phyloP scores from a whole-genome alignment of 805 yeast species.

The Schwanniomyces vanrijiae region DNA sequence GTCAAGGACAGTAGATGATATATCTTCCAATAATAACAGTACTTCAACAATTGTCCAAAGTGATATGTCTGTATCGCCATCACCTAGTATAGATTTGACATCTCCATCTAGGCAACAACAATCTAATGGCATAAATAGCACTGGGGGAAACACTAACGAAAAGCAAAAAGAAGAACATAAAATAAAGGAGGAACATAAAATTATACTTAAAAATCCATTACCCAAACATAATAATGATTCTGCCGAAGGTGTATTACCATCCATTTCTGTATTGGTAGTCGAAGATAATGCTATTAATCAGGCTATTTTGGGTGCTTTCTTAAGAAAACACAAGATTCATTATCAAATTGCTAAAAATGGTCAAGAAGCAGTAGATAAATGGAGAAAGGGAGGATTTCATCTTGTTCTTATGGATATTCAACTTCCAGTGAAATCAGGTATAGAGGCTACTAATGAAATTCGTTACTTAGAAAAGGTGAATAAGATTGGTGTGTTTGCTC shows the following conservation, averaged over 20 bases:
- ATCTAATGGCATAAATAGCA: neutral
- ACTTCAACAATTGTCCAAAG: neutral
- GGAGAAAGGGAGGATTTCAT: conserved; percentile 95
- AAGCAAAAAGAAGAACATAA: neutral
- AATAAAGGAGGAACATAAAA: neutral
- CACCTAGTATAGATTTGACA: neutral
- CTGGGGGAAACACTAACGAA: neutral
- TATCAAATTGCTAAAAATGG: conserved; percentile 91
- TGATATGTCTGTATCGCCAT: neutral
- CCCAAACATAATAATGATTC: conserved; percentile 24
- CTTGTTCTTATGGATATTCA: conserved; percentile 96
- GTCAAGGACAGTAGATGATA: neutral
- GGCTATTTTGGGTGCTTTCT: conserved; percentile 83
- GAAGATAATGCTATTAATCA: conserved; percentile 96
- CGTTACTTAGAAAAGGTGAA: conserved; percentile 79
- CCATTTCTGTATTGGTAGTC: conserved; percentile 86
- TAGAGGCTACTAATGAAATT: conserved; percentile 92
- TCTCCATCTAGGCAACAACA: neutral
- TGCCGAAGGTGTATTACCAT: conserved; percentile 73
- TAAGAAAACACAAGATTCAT: conserved; percentile 80
- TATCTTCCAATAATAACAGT: neutral
- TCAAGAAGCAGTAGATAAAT: conserved; percentile 88
- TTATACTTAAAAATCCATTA: conserved; percentile 1
- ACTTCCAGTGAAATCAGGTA: conserved; percentile 92
- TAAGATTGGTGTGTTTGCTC: conserved; percentile 68